Evolutionary conservation across 129 eudicot species (phyloP).

Genomic region (Helianthus annuus): DNA sequence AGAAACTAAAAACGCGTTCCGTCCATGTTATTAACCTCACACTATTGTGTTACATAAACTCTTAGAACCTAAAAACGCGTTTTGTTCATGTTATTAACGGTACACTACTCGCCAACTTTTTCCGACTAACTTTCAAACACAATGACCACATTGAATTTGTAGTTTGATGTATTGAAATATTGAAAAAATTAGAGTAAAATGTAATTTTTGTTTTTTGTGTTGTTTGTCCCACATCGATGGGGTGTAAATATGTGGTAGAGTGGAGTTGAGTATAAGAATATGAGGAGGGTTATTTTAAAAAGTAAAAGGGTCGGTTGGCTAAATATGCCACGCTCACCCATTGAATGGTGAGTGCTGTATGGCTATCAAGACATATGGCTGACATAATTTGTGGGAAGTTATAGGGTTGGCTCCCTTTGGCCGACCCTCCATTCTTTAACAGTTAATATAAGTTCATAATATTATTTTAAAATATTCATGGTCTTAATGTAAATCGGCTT

Average conservation of each 20-base stretch:
- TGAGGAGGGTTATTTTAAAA: neutral
- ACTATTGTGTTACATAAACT: too few relatives aligned
- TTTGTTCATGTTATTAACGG: neutral
- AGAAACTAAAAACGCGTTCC: too few relatives aligned
- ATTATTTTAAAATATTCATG: too few relatives aligned
- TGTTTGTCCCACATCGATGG: constrained; percentile 54
- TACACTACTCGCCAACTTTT: neutral
- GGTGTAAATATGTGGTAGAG: neutral
- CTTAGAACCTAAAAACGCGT: constrained; percentile 10
- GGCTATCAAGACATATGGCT: constrained; percentile 99
- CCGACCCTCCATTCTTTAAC: constrained; percentile 49
- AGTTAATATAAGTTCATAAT: too few relatives aligned
- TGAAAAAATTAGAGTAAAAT: neutral
- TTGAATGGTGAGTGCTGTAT: constrained; percentile 72
- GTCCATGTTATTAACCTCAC: too few relatives aligned
- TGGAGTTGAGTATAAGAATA: neutral
- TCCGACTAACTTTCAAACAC: neutral
- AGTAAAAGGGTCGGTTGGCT: constrained; percentile 94
- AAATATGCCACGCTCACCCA: constrained; percentile 79
- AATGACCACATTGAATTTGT: neutral
- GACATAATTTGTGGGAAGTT: constrained; percentile 68
- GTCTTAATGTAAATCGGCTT: too few relatives aligned
- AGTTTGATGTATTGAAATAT: too few relatives aligned
- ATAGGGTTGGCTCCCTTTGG: constrained; percentile 81
- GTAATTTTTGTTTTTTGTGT: neutral